phyloP scores from a whole-genome alignment of 1,284 basidiomycete species.

The Microbotryomycetes sp. region DNA sequence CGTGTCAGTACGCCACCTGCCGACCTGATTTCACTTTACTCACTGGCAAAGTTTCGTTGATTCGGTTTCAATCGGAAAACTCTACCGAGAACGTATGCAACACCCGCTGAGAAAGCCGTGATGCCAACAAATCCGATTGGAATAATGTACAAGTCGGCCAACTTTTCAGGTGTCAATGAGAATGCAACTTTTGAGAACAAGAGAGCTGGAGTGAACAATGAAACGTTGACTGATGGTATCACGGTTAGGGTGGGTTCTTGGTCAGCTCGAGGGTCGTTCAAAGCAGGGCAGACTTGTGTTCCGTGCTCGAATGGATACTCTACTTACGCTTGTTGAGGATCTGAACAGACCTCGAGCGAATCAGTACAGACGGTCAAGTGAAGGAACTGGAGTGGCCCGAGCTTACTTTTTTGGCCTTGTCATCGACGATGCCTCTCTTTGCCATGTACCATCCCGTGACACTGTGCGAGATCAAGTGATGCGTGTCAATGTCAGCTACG shows the following conservation, averaged over 20 bases:
- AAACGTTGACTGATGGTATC: constrained; percentile 27
- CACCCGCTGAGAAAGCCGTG: constrained; percentile 40
- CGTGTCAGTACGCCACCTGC: background rate
- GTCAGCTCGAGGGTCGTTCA: background rate
- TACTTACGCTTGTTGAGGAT: constrained; percentile 20
- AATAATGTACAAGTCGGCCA: constrained; percentile 42
- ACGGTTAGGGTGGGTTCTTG: too few relatives aligned
- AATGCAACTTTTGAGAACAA: constrained; percentile 48
- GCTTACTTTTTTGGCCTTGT: constrained; percentile 40
- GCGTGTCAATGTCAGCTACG: background rate
- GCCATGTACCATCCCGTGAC: constrained; percentile 43
- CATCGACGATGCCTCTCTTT: constrained; percentile 44
- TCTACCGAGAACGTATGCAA: constrained; percentile 40
- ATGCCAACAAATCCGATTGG: constrained; percentile 45
- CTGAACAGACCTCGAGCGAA: background rate
- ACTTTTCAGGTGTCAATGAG: constrained; percentile 43
- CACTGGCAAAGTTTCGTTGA: constrained; percentile 45
- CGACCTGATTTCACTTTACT: constrained; percentile 23
- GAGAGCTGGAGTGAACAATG: constrained; percentile 38
- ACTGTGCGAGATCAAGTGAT: background rate
- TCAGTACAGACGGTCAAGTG: background rate
- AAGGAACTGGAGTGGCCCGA: constrained; percentile 5
- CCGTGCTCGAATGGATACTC: constrained; percentile 33
- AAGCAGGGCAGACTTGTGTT: constrained; percentile 35
- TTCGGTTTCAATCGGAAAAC: constrained; percentile 39